Conservation (phyloP, 768 basidiomycete species). For the Butyriboletus loyo region DNA sequence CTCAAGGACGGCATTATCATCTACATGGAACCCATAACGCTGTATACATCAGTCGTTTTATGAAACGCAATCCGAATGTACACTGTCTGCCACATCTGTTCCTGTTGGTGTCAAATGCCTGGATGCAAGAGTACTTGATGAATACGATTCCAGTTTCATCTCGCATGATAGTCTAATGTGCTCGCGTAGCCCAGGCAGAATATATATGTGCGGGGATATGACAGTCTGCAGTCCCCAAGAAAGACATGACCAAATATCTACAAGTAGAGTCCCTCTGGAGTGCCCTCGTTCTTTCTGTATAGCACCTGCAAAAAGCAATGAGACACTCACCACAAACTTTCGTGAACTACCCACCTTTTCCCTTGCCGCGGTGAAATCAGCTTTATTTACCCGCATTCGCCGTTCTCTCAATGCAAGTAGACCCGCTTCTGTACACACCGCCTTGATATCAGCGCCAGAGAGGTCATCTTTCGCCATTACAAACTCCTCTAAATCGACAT, state of each 20-base stretch:
- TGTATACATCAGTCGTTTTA: too few species aligned
- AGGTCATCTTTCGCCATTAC: conserved; percentile 95
- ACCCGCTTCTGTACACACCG: conserved; percentile 98
- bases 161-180: background rate
- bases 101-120: too few species aligned
- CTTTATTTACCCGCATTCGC: conserved; percentile 90
- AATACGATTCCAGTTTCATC: background rate
- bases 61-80: too few species aligned
- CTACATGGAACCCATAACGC: too few species aligned
- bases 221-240: conserved; percentile 1
- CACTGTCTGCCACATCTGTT: background rate
- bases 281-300: conserved; percentile 97
- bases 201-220: background rate
- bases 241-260: conserved; percentile 33
- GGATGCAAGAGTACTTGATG: too few species aligned
- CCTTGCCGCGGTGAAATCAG: conserved; percentile 84
- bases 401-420: conserved; percentile 90
- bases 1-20: too few species aligned
- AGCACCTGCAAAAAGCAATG: conserved; percentile 51
- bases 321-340: conserved; percentile 6
- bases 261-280: conserved; percentile 85
- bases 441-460: conserved; percentile 98
- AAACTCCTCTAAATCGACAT: conserved; percentile 95
- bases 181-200: background rate
- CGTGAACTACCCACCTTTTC: conserved; percentile 68